Evolutionary conservation across 352 stramenopile genomes (phyloP).

Genomic region (Phytophthora kernoviae): DNA sequence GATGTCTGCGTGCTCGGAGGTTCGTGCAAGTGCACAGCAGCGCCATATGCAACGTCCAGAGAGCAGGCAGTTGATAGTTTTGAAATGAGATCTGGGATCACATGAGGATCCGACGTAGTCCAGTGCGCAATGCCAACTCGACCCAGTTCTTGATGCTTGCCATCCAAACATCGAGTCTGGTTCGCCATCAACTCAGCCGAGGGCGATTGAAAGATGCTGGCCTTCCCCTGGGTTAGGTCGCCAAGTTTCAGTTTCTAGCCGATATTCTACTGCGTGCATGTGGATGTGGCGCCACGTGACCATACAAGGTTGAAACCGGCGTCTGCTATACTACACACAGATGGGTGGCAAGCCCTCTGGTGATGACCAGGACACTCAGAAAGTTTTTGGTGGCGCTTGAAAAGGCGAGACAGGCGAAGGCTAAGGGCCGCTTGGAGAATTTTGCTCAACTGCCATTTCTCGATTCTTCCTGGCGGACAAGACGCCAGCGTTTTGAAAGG

Average conservation of each 20-base stretch:
- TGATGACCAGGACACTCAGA: constrained; percentile 22
- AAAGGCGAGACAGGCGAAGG: constrained; percentile 14
- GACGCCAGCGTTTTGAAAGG: background rate
- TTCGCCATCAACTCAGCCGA: background rate
- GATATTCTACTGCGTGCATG: background rate
- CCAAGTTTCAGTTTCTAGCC: background rate
- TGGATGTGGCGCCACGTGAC: background rate
- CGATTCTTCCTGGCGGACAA: constrained; percentile 10
- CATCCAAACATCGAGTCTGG: background rate
- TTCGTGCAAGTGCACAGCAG: too few relatives aligned
- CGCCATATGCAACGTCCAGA: too few relatives aligned
- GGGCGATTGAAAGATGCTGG: background rate
- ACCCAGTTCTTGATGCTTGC: background rate
- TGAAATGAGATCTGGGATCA: too few relatives aligned
- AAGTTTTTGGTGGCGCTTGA: constrained; percentile 9
- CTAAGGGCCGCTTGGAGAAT: constrained; percentile 15
- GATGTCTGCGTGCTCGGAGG: too few relatives aligned
- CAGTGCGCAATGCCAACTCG: background rate
- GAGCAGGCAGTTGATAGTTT: too few relatives aligned
- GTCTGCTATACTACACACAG: background rate
- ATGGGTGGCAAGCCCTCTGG: background rate
- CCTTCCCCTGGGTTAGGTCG: background rate
- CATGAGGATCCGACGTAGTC: too few relatives aligned
- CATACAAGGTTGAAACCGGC: background rate
- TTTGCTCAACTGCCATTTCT: constrained; percentile 18